Percentiles rank a stretch among this genome's conserved stretches.
phyloP scores from a whole-genome alignment of 805 yeast species.

The Metschnikowia kunwiensis region DNA sequence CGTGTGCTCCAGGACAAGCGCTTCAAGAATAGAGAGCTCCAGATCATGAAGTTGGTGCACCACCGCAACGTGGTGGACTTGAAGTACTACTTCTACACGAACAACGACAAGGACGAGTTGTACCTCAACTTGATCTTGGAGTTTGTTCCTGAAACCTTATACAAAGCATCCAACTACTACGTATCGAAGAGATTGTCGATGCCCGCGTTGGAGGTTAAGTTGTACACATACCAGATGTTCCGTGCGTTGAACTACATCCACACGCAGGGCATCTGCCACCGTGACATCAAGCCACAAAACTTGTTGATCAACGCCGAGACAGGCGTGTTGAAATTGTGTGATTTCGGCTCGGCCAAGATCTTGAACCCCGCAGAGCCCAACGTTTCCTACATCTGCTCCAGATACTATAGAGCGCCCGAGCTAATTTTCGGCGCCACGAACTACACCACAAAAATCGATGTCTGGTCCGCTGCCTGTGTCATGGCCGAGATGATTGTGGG shows the following conservation, averaged over 20 bases:
- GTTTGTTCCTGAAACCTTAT: constrained; percentile 92
- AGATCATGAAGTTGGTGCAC: constrained; percentile 85
- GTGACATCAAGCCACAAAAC: constrained; percentile 91
- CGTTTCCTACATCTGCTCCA: constrained; percentile 92
- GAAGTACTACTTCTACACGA: constrained; percentile 79
- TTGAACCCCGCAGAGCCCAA: constrained; percentile 89
- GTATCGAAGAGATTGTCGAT: constrained; percentile 69
- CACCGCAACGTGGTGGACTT: constrained; percentile 88
- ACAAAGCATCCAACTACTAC: constrained; percentile 82
- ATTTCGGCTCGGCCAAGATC: constrained; percentile 93
- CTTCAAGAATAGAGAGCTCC: constrained; percentile 91
- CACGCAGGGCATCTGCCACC: constrained; percentile 79
- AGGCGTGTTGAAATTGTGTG: constrained; percentile 88
- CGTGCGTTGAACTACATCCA: constrained; percentile 80
- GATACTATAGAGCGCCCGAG: constrained; percentile 97
- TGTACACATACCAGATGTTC: constrained; percentile 74
- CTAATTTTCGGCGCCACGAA: constrained; percentile 95
- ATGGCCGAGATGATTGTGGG: constrained; percentile 96
- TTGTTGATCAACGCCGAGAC: constrained; percentile 79
- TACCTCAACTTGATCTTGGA: constrained; percentile 88
- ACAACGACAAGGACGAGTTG: constrained; percentile 69
- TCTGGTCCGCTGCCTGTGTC: constrained; percentile 98
- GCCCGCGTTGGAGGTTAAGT: constrained; percentile 87
- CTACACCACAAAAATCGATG: constrained; percentile 93
- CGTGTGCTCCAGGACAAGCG: constrained; percentile 94